A percentile compares a stretch with the other conserved stretches of the same genome.
These are phyloP conservation scores for Lactifluus hygrophoroides DNA, from an alignment of 768 basidiomycete species.

Conservation along the genomic window DNA sequence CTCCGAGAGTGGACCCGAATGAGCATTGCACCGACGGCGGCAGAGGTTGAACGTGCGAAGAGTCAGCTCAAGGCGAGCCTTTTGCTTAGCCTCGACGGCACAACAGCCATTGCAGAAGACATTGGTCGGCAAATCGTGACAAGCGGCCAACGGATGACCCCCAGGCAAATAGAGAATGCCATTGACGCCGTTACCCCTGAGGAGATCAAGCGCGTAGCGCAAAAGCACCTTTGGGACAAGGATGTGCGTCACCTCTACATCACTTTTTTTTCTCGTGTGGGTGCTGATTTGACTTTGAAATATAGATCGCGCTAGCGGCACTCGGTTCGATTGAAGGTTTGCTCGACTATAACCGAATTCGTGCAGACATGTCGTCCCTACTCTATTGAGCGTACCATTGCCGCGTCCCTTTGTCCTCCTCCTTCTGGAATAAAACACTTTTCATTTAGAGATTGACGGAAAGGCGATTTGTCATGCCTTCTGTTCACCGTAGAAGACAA, in stretches of 20 bases:
- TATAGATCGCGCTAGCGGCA: constrained; percentile 77
- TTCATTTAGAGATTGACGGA: constrained; percentile 2
- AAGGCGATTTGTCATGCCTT: background rate
- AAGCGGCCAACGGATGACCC: constrained; percentile 81
- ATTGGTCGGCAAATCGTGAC: constrained; percentile 98
- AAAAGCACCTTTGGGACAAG: constrained; percentile 96
- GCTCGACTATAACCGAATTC: constrained; percentile 88
- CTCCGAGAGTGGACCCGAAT: constrained; percentile 94
- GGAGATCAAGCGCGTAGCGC: constrained; percentile 90
- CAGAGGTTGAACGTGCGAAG: constrained; percentile 88
- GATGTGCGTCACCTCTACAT: constrained; percentile 48
- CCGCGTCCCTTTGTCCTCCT: background rate
- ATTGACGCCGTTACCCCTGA: constrained; percentile 82
- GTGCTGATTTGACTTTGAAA: background rate
- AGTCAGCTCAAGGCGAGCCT: constrained; percentile 95
- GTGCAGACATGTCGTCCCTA: constrained; percentile 75
- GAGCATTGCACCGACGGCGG: constrained; percentile 67
- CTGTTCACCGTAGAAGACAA: background rate
- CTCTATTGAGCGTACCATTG: constrained; percentile 40
- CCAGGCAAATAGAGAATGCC: constrained; percentile 87
- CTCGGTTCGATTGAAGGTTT: constrained; percentile 87
- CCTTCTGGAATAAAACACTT: background rate
- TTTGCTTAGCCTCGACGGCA: constrained; percentile 87
- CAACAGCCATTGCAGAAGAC: constrained; percentile 94
- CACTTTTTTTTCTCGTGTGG: background rate